Evolutionary conservation across 2,329 filamentous ascomycete genomes (phyloP), one percentile per base, ranked within the genome.

Genomic region (Akanthomyces uredinophilus): DNA sequence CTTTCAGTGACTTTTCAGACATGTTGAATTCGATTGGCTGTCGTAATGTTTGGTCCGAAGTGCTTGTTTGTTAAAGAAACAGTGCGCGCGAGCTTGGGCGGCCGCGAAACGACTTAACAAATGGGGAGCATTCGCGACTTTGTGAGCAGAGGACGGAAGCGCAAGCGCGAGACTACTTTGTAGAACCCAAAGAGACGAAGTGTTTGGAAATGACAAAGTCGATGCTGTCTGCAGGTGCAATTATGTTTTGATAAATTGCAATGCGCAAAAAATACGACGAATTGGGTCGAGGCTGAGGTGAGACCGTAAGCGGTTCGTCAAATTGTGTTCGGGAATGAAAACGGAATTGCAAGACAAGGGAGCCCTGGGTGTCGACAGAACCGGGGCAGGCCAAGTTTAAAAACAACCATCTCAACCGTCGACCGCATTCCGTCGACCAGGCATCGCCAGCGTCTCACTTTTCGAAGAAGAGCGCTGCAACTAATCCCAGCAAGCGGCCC

Each of bases 31-130:
- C n/a, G 32, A 44, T 56, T 24, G 27, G 5, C n/a, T 35, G 46
- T 51, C 84, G 35, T 27, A 20, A 37, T 27, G 11, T 35, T 29
- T 22, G 18, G 32, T 41, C 16, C 39, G 24, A 16, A 22, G 29
- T 39, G 16, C 2, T 49, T 41, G 24, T 4, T 43, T 29, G 14
- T 52, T 16, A 29, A 29, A 29, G n/a, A 14, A 14, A 20, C 22
- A 22, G 32, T 41, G 41, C 29, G 35, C 20, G 49, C 20, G 49
- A 58, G 54, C 54, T 27, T 20, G 16, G n/a, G 32, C 32, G 55
- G 32, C 44, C 22, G 46, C 56, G 14, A 24, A 41, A 13, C 24
- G 20, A 60, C 46, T 60, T 60, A 60, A 22, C 11, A 51, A 35
- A 20, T 22, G 22, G 18, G 35, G 47, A 39, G 57, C 57, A 52